A percentile compares a stretch with the other conserved stretches of the same genome.
These are phyloP conservation scores for Fusarium duplospermum DNA, from an alignment of 2,329 filamentous ascomycete species.

Conservation along the genomic window DNA sequence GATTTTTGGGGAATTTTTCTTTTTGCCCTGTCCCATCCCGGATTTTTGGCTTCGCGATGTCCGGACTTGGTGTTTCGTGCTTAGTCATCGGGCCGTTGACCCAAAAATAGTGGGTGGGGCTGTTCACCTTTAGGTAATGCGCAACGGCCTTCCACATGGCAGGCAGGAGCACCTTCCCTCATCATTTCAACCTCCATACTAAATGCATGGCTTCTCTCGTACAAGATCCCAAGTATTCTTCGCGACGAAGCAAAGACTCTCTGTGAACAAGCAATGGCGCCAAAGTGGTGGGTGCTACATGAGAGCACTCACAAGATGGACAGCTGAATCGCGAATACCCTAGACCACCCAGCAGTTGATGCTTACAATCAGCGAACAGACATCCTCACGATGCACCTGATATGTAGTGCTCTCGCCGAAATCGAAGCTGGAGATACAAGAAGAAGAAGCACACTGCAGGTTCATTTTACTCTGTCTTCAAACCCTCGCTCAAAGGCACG, in stretches of 20 bases:
- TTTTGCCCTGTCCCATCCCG: not conserved
- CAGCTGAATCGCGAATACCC: not conserved
- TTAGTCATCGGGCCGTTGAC: not conserved
- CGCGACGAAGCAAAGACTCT: not conserved
- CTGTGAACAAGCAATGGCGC: not conserved
- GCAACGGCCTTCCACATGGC: not conserved
- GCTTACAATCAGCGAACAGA: not conserved
- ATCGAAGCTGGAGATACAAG: not conserved
- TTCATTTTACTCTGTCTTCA: no score
- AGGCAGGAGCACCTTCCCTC: not conserved
- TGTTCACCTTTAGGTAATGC: not conserved
- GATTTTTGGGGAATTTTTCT: not conserved
- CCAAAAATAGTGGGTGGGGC: not conserved
- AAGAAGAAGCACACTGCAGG: no score
- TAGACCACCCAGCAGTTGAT: not conserved
- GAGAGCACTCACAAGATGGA: not conserved
- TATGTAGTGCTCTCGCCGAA: not conserved
- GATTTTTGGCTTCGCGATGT: not conserved
- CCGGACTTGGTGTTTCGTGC: not conserved
- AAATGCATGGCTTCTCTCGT: not conserved
- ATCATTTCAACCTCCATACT: not conserved
- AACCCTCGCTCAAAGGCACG: no score
- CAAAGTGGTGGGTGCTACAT: not conserved
- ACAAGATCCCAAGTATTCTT: not conserved
- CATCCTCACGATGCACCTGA: not conserved